Base-by-base conservation (phyloP, 2,329 filamentous ascomycete species). In the Chaetomium globosum region DNA sequence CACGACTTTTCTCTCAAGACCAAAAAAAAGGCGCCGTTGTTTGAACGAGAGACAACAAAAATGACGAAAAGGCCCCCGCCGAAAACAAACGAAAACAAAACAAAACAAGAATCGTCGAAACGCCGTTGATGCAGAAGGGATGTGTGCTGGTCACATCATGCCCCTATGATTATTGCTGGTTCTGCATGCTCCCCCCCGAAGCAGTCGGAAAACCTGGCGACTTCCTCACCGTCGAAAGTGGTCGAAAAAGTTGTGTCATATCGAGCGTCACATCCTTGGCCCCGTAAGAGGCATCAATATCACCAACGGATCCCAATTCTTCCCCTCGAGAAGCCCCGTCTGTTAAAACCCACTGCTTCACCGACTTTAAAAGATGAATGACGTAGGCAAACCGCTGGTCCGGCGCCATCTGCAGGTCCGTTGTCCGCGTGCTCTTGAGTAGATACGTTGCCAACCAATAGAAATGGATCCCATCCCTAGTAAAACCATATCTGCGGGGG, bases 371-470 rank as follows among this genome's bases (percentile, higher is more conserved):
- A 12, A 88, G 71, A 63, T 83, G 79, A 65, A 90, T 86, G 31
- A 89, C 81, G 69, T 87, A 84, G 60, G 79, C 78, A 67, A 89
- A 86, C 7, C 87, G 82, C 64, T 81, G 76, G 69, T 90, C 87
- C n/a, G 86, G 78, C 16, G 82, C 76, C 71, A 84, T 77, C 52
- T 83, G 80, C 73, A 86, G 80, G 69, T 88, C 84, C 33, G 80
- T 76, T 13, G 79, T 73, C 30, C 81, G 78, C 21, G 83, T 84
- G 66, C 85, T 84, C 73, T 87, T 85, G 61, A 91, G 77, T 72
- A 91, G 81, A 71, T 86, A 83, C 67, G 84, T 88, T 19, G 87
- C 89, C 51, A 92, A 80, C 82, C 87, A 92, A 77, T 88, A 92
- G 74, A 89, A 92, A 71, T 90, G 88, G 16, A 91, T 84, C 1